A percentile compares a stretch with the other conserved stretches of the same genome.
These are phyloP conservation scores for barrel medic (Medicago truncatula) DNA, from an alignment of 306 rosid genomes.

Conservation along the genomic window DNA sequence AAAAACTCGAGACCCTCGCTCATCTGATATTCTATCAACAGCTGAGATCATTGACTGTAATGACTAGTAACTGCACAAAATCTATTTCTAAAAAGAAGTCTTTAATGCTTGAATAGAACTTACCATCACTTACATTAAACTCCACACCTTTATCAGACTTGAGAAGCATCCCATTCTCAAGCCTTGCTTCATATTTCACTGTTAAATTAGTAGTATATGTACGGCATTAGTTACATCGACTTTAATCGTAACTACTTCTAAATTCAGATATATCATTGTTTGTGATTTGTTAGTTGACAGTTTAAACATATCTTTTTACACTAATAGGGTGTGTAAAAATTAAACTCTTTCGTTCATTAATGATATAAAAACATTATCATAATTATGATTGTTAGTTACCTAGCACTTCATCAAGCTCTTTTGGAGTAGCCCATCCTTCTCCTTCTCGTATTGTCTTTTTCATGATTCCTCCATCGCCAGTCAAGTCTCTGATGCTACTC, in stretches of 20 bases:
- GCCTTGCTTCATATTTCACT: conserved; percentile 67
- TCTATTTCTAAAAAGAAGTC: not conserved
- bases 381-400: conserved; percentile 43
- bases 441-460: conserved; percentile 62
- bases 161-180: conserved; percentile 53
- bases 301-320: not conserved
- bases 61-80: not conserved
- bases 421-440: conserved; percentile 72
- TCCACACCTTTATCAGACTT: conserved; percentile 52
- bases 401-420: conserved; percentile 60
- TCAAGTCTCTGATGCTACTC: conserved; percentile 57
- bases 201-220: not conserved
- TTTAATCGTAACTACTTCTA: not conserved
- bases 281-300: too few species aligned
- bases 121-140: conserved; percentile 60
- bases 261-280: not conserved
- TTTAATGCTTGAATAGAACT: conserved; percentile 31
- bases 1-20: not conserved
- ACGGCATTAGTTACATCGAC: too few species aligned
- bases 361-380: not conserved
- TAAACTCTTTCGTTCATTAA: not conserved
- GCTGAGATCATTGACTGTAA: not conserved
- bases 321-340: too few species aligned
- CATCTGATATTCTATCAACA: not conserved
- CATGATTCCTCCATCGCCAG: conserved; percentile 66